Evolutionary conservation across 495 filamentous ascomycete genomes (phyloP), one percentile per base, ranked within the genome.

Genomic region (Collariella sp.): DNA sequence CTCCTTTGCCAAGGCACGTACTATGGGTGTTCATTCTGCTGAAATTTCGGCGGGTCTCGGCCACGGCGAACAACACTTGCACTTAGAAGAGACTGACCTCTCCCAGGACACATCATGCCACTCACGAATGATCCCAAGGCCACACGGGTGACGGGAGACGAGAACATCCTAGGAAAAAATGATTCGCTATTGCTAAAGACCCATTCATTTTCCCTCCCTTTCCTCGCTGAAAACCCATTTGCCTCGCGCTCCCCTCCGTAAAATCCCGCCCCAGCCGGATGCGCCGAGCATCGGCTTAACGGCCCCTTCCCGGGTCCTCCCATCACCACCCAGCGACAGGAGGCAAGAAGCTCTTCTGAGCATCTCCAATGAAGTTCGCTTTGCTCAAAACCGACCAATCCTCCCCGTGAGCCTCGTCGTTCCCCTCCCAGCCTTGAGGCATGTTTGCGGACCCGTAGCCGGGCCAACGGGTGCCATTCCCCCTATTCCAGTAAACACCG

Each of bases 281-380:
- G 11, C 29, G 55, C 55, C 48, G 48, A 57, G 38, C 23, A 47
- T 52, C 48, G 55, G 55, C 41, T 46, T 35, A 12, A 41, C n/a
- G 47, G n/a, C 22, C n/a, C 40, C 24, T 42, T 38, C 46, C 50
- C n/a, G 18, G n/a, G 22, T 1, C 15, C 29, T 45, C 33, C n/a
- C 39, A 41, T 2, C n/a, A 10, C 16, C 5, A 31, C 26, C 26
- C 26, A 5, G 5, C 9, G 26, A 31, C 4, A 31, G 5, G 26
- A 31, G 26, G 26, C 26, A 31, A 31, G n/a, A 31, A 9, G 26
- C 26, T 9, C 26, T 9, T n/a, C n/a, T n/a, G n/a, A n/a, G n/a
- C n/a, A n/a, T n/a, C n/a, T n/a, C n/a, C n/a, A n/a, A n/a, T 31
- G 26, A 31, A 31, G 9, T 9, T 31, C 26, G 26, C 5, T 31